Conservation (phyloP, 2,329 filamentous ascomycete species). For the Colletotrichum godetiae region DNA sequence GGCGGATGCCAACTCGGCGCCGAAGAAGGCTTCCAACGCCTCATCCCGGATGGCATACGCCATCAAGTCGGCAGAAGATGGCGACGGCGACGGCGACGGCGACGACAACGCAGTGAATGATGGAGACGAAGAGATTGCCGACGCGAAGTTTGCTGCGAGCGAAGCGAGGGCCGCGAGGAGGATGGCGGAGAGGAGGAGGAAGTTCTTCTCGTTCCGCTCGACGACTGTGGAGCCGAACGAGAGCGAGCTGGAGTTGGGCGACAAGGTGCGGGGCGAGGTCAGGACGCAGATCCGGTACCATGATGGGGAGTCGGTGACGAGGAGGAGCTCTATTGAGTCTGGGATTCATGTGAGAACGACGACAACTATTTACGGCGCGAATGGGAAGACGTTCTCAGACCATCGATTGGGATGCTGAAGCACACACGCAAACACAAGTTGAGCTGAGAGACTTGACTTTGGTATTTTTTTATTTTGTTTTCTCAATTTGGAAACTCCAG, state of each 20-base stretch:
- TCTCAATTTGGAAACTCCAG: neutral
- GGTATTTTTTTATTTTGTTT: neutral
- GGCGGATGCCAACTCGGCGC: neutral
- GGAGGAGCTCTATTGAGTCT: conserved; percentile 24
- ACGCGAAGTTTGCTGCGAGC: conserved; percentile 2
- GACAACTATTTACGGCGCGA: conserved; percentile 22
- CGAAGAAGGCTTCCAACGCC: neutral
- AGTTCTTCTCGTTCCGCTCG: conserved; percentile 13
- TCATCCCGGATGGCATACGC: conserved; percentile 3
- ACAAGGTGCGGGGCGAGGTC: conserved; percentile 45
- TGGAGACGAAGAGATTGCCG: neutral
- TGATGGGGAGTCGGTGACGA: neutral
- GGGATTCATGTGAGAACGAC: conserved; percentile 38
- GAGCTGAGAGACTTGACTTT: neutral
- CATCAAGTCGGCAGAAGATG: neutral
- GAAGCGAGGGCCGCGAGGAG: conserved; percentile 7
- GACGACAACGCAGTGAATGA: neutral
- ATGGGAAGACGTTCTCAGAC: neutral
- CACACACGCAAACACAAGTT: neutral
- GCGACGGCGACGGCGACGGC: neutral
- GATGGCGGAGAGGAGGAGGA: conserved; percentile 12
- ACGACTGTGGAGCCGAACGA: conserved; percentile 34
- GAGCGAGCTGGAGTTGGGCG: conserved; percentile 44
- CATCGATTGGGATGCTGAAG: neutral
- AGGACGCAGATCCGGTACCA: conserved; percentile 43